These are phyloP conservation scores for Lizanozyma gosingica DNA, from an alignment of 1,139 yeast genomes.

Conservation along the genomic window DNA sequence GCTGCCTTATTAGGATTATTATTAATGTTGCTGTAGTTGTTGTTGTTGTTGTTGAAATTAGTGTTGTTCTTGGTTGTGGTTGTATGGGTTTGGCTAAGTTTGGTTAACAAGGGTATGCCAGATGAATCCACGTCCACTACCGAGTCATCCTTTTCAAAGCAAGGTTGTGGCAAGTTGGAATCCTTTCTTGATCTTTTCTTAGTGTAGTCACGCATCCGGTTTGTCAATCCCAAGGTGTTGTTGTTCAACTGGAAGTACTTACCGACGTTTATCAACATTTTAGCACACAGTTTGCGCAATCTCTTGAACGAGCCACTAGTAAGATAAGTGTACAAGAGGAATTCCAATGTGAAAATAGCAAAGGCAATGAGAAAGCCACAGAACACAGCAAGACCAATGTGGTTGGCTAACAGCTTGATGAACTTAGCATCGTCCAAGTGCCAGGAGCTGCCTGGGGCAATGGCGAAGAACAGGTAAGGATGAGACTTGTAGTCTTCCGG, in stretches of 20 bases:
- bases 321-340: conserved; percentile 44
- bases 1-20: not conserved
- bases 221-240: not conserved
- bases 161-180: conserved; percentile 34
- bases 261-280: not conserved
- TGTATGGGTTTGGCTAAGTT: not conserved
- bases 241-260: not conserved
- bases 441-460: conserved; percentile 82
- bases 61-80: not conserved
- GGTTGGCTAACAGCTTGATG: conserved; percentile 61
- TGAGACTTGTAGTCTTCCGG: conserved; percentile 63
- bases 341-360: conserved; percentile 51
- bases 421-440: conserved; percentile 78
- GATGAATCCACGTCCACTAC: not conserved
- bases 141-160: not conserved
- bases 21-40: not conserved
- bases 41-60: too few relatives aligned
- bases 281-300: conserved; percentile 6
- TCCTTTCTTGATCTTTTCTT: conserved; percentile 46
- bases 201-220: conserved; percentile 6
- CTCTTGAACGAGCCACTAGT: conserved; percentile 20
- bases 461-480: conserved; percentile 53
- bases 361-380: conserved; percentile 58
- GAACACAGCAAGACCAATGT: conserved; percentile 59
- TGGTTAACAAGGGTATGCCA: not conserved